These are phyloP conservation scores for Lumnitzera racemosa DNA, from an alignment of 345 rosid species.

Conservation along the genomic window DNA sequence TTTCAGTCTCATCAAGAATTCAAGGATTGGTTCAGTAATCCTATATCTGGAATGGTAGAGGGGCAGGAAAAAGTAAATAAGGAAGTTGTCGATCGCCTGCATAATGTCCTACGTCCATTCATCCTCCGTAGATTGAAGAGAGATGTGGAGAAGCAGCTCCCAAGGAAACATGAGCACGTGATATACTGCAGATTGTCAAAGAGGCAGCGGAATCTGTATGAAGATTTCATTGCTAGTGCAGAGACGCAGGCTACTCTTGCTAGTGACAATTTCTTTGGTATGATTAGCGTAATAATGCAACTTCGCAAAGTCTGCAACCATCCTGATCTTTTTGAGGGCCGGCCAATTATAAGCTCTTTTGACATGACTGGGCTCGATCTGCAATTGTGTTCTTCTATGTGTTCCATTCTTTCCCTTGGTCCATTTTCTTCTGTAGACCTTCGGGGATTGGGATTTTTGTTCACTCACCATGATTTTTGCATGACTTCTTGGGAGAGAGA, in stretches of 20 bases:
- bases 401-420: conserved; percentile 52
- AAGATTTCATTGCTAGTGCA: conserved; percentile 97
- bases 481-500: conserved; percentile 93
- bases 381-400: conserved; percentile 69
- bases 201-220: conserved; percentile 97
- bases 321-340: conserved; percentile 98
- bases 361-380: conserved; percentile 77
- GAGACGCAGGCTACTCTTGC: conserved; percentile 98
- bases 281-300: conserved; percentile 99
- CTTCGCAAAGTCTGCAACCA: conserved; percentile 99
- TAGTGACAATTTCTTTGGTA: conserved; percentile 92
- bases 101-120: conserved; percentile 99
- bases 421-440: conserved; percentile 65
- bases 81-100: conserved; percentile 97
- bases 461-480: conserved; percentile 67
- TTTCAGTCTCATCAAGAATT: conserved; percentile 99
- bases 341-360: conserved; percentile 95
- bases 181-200: conserved; percentile 87
- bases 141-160: conserved; percentile 99
- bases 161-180: conserved; percentile 87
- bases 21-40: conserved; percentile 98
- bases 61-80: conserved; percentile 97
- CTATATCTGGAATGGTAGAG: conserved; percentile 99
- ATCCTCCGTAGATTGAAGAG: conserved; percentile 90
- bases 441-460: conserved; percentile 59